Evolutionary conservation across 371 early-diverging fungal genomes (phyloP), one percentile per base, ranked within the genome.

Genomic region (Apophysomyces elegans): DNA sequence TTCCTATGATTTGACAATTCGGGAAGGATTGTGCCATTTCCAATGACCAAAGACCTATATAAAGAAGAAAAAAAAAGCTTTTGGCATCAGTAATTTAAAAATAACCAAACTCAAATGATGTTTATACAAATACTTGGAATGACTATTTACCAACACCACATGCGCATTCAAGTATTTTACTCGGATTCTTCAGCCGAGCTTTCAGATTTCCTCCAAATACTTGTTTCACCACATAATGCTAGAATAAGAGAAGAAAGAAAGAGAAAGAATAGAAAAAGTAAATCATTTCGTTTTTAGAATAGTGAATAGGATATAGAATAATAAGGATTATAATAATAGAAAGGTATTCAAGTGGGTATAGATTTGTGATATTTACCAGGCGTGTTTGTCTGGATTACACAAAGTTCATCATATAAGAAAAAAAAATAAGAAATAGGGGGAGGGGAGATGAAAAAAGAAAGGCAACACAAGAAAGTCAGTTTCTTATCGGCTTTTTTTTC

Each of bases 141-240:
- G 32, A 11, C 37, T 43, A 21, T 64, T 64, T 57, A 69, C 71
- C 71, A 68, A 71, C 62, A 45, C 77, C 77, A 62, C 77, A 76
- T 26, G 69, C 77, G 56, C 66, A 45, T 50, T 76, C 77, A 16
- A 76, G 56, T 36, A 76, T 67, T 56, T 46, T 50, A 11, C 12
- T 58, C 32, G 70, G 68, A 16, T 68, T 63, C 11, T 66, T 43
- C 26, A 76, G 39, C 11, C 36, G 35, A 18, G 70, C 62, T 14
- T 71, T 66, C 7, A 44, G 39, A 21, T 73, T 76, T 4, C 71
- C 73, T 21, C 62, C 63, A 64, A 76, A 69, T 18, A 73, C 68
- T 54, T 69, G 73, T 44, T 76, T 76, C 32, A 76, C 45, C 11
- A 76, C 67, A 46, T 76, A 76, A 61, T 76, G 77, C 73, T 76